Evolutionary conservation across 139 green algal species (phyloP), one percentile per base, ranked within the genome.

Genomic region (Coccomyxa sp.): DNA sequence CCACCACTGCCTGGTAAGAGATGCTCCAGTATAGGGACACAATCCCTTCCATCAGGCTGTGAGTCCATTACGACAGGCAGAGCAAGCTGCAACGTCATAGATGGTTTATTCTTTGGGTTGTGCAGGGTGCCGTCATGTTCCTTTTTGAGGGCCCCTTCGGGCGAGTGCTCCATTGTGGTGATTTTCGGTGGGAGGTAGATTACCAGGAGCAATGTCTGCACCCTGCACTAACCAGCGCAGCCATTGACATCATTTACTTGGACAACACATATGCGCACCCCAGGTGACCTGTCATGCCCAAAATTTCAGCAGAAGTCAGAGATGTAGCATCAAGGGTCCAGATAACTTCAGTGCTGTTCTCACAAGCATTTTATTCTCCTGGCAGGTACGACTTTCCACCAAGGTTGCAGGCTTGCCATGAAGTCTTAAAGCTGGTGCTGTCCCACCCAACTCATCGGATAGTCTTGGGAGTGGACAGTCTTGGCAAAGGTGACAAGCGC

Each of bases 201-300:
- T 58, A 28, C 13, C 80, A 85, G 30, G 28, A 27, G 23, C 9
- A 81, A 30, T 57, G 77, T 45, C 45, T 76, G 25, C 80, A 80
- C n/a, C 63, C 66, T 15, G 76, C 51, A 60, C 76, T 85, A 4
- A 28, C 13, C 27, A 58, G 45, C 18, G 66, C 66, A 16, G 38
- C 80, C 17, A 27, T 90, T 13, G 81, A 87, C 77, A 10, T 77
- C 30, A 77, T 90, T 32, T 76, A 83, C 21, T 57, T 90, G 13
- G 87, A 90, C 83, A 90, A 90, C 79, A 90, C 87, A 10, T 90
- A 88, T 84, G 78, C 51, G 21, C 76, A 90, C 76, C 87, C 87
- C 12, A 82, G 76, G 83, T 83, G 66, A 15, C 11, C 71, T 0
- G 27, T 27, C 57, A 25, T 79, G 10, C 15, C 9, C 68, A 12